Evolutionary conservation across 2,329 filamentous ascomycete genomes (phyloP).

Genomic region (Fusarium luffae): DNA sequence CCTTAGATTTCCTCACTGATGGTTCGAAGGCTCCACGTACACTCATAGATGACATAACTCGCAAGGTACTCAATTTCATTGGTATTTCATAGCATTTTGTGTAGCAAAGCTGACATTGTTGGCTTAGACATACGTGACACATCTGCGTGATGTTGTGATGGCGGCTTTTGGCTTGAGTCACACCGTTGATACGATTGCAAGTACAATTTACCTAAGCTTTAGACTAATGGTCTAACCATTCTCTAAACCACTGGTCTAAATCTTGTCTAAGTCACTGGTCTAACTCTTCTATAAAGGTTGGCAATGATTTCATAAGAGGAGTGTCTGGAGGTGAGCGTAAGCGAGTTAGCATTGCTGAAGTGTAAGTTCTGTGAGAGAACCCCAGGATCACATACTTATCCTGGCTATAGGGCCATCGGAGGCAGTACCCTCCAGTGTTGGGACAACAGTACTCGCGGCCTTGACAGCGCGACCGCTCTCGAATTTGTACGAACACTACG

Average conservation of each 20-base stretch:
- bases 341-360: conserved; percentile 53
- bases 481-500: conserved; percentile 73
- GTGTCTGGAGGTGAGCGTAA: conserved; percentile 65
- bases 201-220: background rate
- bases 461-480: conserved; percentile 73
- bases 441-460: conserved; percentile 74
- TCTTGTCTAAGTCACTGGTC: background rate
- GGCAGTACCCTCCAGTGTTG: conserved; percentile 66
- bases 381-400: accelerated
- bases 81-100: background rate
- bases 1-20: background rate
- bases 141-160: conserved; percentile 72
- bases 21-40: background rate
- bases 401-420: background rate
- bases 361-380: background rate
- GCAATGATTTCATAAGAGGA: conserved; percentile 74
- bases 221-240: accelerated
- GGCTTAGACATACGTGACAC: background rate
- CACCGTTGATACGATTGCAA: conserved; percentile 68
- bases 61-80: background rate
- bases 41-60: background rate
- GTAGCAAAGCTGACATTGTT: background rate
- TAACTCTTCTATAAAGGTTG: conserved; percentile 57
- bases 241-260: background rate
- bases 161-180: conserved; percentile 76